These are phyloP conservation scores for Pseudozyma tsukubaensis DNA, from an alignment of 1,284 basidiomycete genomes.

Conservation along the genomic window DNA sequence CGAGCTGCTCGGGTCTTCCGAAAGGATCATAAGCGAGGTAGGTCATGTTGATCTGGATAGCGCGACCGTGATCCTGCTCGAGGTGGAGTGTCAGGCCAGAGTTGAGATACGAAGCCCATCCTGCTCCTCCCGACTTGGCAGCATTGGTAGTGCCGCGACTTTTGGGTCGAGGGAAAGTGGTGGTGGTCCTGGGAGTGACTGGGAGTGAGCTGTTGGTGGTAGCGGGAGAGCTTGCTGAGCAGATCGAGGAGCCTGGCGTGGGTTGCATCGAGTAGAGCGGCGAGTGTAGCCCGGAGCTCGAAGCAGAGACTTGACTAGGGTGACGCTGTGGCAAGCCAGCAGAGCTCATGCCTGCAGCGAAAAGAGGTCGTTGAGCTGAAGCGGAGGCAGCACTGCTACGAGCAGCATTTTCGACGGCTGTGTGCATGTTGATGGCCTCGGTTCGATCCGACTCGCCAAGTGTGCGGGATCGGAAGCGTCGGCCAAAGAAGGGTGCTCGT, in stretches of 20 bases:
- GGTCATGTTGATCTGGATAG: constrained; percentile 37
- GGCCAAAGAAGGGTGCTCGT: constrained; percentile 31
- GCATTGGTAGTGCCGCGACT: constrained; percentile 27
- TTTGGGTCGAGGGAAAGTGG: constrained; percentile 29
- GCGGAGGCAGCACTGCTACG: constrained; percentile 2
- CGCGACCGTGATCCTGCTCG: constrained; percentile 45
- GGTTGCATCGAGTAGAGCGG: constrained; percentile 20
- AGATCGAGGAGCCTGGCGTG: constrained; percentile 34
- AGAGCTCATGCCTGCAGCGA: constrained; percentile 6
- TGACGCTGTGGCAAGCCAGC: constrained; percentile 17
- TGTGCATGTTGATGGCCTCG: constrained; percentile 18
- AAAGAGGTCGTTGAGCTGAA: constrained; percentile 8
- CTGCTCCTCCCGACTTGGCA: constrained; percentile 24
- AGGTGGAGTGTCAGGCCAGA: constrained; percentile 58
- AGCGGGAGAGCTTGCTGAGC: constrained; percentile 30
- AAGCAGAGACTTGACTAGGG: constrained; percentile 26
- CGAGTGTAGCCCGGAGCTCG: constrained; percentile 30
- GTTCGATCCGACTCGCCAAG: constrained; percentile 45
- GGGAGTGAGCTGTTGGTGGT: constrained; percentile 38
- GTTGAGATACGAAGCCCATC: constrained; percentile 58
- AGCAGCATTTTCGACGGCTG: constrained; percentile 5
- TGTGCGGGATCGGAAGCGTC: constrained; percentile 52
- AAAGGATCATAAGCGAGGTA: constrained; percentile 63
- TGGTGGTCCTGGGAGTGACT: constrained; percentile 21
- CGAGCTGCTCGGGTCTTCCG: constrained; percentile 51